Evolutionary conservation across 2,329 filamentous ascomycete species (phyloP).

Genomic region (Pleomassaria siparia): DNA sequence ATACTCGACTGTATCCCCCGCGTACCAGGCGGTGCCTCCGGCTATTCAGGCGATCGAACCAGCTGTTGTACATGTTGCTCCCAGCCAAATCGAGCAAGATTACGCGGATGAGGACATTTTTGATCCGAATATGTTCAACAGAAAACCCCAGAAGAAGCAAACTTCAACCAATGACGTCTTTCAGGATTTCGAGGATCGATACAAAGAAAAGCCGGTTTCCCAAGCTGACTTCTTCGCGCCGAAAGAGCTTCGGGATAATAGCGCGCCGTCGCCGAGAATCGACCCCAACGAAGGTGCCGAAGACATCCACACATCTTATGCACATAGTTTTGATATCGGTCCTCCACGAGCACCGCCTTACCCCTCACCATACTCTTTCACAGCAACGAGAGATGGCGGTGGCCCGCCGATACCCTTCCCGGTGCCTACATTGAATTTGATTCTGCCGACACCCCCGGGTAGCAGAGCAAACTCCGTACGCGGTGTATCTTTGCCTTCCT

Average conservation of each 20-base stretch:
- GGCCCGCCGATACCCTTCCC: constrained; percentile 36
- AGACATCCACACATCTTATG: constrained; percentile 47
- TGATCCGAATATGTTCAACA: constrained; percentile 50
- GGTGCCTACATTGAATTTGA: constrained; percentile 58
- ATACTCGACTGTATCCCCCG: not conserved
- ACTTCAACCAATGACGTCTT: constrained; percentile 45
- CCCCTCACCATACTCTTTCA: constrained; percentile 41
- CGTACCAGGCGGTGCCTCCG: constrained; percentile 12
- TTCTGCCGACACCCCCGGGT: constrained; percentile 60
- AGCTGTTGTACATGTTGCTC: constrained; percentile 40
- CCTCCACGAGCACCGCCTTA: constrained; percentile 38
- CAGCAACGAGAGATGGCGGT: constrained; percentile 45
- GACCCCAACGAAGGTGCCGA: constrained; percentile 49
- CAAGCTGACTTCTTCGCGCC: constrained; percentile 53
- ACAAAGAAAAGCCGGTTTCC: constrained; percentile 40
- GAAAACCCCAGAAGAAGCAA: constrained; percentile 18
- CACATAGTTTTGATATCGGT: constrained; percentile 35
- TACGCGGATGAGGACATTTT: constrained; percentile 50
- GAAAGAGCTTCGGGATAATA: constrained; percentile 44
- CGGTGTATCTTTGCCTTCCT: constrained; percentile 37
- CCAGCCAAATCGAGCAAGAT: constrained; percentile 35
- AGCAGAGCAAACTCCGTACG: constrained; percentile 46
- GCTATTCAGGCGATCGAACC: constrained; percentile 30
- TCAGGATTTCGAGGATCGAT: constrained; percentile 47
- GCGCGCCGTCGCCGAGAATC: constrained; percentile 40